Base-by-base conservation (phyloP, 2,329 filamentous ascomycete genomes). In the Calonectria crousiana region DNA sequence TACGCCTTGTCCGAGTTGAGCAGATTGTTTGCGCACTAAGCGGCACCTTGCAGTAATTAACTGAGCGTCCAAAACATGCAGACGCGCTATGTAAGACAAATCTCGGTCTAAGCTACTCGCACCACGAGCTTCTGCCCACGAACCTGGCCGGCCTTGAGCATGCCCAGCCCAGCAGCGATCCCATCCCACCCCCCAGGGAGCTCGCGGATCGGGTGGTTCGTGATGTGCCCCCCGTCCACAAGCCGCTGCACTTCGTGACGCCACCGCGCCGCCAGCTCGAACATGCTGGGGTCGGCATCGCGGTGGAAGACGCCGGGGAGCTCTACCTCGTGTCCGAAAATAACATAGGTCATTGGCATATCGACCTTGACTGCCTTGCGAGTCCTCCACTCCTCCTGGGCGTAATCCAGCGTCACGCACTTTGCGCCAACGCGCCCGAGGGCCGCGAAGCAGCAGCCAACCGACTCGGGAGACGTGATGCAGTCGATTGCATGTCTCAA, bases 401-500 rank as follows among this genome's bases (percentile, higher is more conserved):
- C 60, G 18, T 65, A 32, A 10, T 65, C 60, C 18, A 65, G 60
- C 20, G 60, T 65, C 11, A 26, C 60, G 26, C 60, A 65, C 41
- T 23, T 32, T n/a, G 26, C 60, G 20, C 60, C 60, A 4, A 49
- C 41, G 28, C 60, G 60, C 6, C 60, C 60, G 6, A 65, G 60
- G 0, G 60, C 60, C 28, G 60, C 3, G 26, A 34, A 65, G 41
- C 60, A 65, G 60, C 60, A 65, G 16, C 38, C 38, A 18, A 65
- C 28, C n/a, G 60, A 65, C 60, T 65, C 60, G 14, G 60, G 60
- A 16, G 60, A 65, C 18, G 60, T 65, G 30, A 65, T 65, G 60
- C 60, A 65, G 28, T 65, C 60, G 18, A 65, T 65, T 65, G 60
- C 60, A 44, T 65, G 30, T 13, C 13, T 41, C 16, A 65, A 26